A percentile compares a stretch with the other conserved stretches of the same genome.
Evolutionary conservation across 257 asterid genomes (phyloP).

Genomic region (Solanum rostratum): DNA sequence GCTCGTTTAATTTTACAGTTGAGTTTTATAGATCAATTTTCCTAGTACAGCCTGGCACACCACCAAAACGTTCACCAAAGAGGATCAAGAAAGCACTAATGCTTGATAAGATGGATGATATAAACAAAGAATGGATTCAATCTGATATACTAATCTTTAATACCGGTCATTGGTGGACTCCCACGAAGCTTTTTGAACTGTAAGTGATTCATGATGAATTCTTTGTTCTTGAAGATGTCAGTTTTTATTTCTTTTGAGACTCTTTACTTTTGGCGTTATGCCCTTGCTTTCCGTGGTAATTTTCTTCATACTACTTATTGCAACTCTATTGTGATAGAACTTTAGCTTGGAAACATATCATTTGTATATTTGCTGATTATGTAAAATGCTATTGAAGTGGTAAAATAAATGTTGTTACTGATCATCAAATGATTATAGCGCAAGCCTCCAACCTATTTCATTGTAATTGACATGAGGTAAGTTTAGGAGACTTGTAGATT

Average conservation of each 20-base stretch:
- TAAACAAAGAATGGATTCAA: slow-evolving; percentile 63
- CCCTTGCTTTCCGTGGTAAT: background rate
- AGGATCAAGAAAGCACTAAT: slow-evolving; percentile 57
- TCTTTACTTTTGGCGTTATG: background rate
- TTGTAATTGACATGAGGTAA: background rate
- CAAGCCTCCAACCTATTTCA: background rate
- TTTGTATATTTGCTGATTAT: background rate
- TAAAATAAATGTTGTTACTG: background rate
- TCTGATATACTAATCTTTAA: slow-evolving; percentile 77
- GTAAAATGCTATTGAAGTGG: background rate
- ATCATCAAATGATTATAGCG: background rate
- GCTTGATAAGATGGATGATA: slow-evolving; percentile 67
- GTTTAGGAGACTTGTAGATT: background rate
- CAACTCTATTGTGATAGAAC: background rate
- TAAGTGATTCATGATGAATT: slow-evolving; percentile 24
- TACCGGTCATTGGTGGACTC: slow-evolving; percentile 96
- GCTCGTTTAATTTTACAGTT: slow-evolving; percentile 34
- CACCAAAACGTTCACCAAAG: slow-evolving; percentile 71
- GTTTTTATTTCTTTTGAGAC: background rate
- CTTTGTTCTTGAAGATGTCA: background rate
- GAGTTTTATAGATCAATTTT: slow-evolving; percentile 88
- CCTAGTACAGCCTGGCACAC: slow-evolving; percentile 61
- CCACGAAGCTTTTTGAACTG: slow-evolving; percentile 71
- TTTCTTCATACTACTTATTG: background rate
- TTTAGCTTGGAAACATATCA: background rate